phyloP scores from a whole-genome alignment of 495 filamentous ascomycete species.

The Neurospora sp. region DNA sequence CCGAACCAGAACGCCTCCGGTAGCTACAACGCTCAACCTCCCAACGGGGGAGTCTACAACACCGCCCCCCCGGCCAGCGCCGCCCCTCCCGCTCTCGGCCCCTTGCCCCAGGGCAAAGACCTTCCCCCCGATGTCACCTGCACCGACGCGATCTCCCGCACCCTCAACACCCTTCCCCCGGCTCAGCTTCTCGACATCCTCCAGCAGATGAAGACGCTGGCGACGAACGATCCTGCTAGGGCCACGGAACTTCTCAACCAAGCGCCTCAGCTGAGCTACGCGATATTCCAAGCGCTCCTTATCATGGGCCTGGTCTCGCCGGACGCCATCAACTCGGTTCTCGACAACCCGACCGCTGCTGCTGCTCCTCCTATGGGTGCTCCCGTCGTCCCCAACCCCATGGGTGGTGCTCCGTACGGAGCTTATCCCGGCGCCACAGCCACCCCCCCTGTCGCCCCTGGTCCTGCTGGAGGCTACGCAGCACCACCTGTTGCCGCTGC shows the following conservation, averaged over 20 bases:
- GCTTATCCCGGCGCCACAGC: constrained; percentile 47
- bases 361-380: constrained; percentile 12
- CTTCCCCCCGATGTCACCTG: constrained; percentile 70
- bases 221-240: constrained; percentile 66
- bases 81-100: constrained; percentile 46
- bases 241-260: constrained; percentile 80
- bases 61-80: constrained; percentile 19
- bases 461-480: constrained; percentile 19
- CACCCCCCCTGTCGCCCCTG: constrained; percentile 40
- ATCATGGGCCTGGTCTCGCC: constrained; percentile 84
- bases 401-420: constrained; percentile 15
- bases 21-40: constrained; percentile 7
- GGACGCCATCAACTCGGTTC: constrained; percentile 38
- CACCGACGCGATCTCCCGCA: constrained; percentile 84
- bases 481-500: constrained; percentile 28
- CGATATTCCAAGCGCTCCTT: constrained; percentile 90
- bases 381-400: constrained; percentile 9
- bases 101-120: constrained; percentile 75
- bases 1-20: neutral
- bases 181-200: constrained; percentile 90
- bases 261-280: constrained; percentile 89
- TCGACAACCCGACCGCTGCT: constrained; percentile 25
- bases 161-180: constrained; percentile 72
- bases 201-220: constrained; percentile 85
- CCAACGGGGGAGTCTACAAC: constrained; percentile 5